Conservation (phyloP, 1,284 basidiomycete genomes). For the Fereydounia khargensis region DNA sequence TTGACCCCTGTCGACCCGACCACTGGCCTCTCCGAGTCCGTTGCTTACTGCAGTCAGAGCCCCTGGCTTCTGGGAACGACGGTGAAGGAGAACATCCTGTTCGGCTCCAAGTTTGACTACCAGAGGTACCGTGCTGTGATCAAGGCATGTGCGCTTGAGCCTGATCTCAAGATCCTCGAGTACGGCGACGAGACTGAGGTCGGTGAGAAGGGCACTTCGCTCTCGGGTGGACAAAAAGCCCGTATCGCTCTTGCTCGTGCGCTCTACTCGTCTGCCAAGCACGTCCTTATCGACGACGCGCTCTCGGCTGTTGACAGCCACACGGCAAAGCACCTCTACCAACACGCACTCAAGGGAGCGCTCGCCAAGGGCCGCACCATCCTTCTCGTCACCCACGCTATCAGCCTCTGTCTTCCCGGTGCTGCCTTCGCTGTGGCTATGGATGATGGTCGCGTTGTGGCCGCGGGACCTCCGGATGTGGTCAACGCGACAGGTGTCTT, state of each 20-base stretch:
- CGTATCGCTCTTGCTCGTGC: conserved; percentile 73
- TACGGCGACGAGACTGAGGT: conserved; percentile 92
- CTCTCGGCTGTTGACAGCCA: conserved; percentile 86
- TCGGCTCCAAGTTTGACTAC: conserved; percentile 76
- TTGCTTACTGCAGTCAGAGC: conserved; percentile 91
- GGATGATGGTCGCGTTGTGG: conserved; percentile 71
- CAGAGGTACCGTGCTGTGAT: conserved; percentile 75
- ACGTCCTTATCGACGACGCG: conserved; percentile 85
- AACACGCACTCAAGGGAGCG: conserved; percentile 67
- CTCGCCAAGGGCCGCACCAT: conserved; percentile 69
- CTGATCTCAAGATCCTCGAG: conserved; percentile 84
- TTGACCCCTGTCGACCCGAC: conserved; percentile 58
- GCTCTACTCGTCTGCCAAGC: conserved; percentile 83
- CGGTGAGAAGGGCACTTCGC: conserved; percentile 70
- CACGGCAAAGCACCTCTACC: conserved; percentile 73
- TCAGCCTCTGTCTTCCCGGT: conserved; percentile 71
- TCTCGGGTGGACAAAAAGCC: conserved; percentile 91
- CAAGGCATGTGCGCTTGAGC: conserved; percentile 74
- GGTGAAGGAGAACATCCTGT: conserved; percentile 90
- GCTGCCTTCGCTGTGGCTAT: conserved; percentile 70
- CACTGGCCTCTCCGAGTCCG: conserved; percentile 68
- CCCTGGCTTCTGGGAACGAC: conserved; percentile 89
- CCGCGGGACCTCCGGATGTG: conserved; percentile 66
- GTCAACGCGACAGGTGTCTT: conserved; percentile 36
- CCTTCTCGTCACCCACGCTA: conserved; percentile 82